Evolutionary conservation across 2,329 filamentous ascomycete species (phyloP), one percentile per base, ranked within the genome.

Genomic region (Coniella vitis): DNA sequence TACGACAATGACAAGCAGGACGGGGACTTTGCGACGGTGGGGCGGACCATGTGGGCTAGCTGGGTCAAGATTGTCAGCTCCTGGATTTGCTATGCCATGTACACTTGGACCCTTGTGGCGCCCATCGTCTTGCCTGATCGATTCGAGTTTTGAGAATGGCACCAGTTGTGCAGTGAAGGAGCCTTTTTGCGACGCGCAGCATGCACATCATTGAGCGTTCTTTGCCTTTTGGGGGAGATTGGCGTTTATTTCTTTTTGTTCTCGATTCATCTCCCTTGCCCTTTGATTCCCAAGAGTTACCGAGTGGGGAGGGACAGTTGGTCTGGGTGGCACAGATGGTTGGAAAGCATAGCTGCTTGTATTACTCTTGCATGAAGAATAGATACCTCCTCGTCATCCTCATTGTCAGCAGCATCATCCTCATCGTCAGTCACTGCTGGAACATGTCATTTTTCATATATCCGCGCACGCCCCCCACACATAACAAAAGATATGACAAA

Each of bases 41-140:
- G 93, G 17, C 78, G 93, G 51, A 97, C 91, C 4, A 95, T 97
- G 68, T 95, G 90, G 79, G 93, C 93, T 29, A 95, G 89, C 63
- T 98, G 94, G 93, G 90, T 96, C 58, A 98, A 98, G 81, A 97
- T 98, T 66, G 83, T 96, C 47, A 95, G 90, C 67, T 84, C 91
- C 16, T 98, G 93, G 93, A 84, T 93, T 47, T 98, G 93, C 71
- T 96, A 98, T 67, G 83, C 73, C 45, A 87, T 98, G 67, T 98
- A 97, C 63, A 79, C 83, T 22, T 98, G 93, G 93, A 95, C 88
- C 16, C 67, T 98, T 58, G 75, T 95, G 38, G 93, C 93, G 38
- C 93, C 93, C 3, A 76, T 94, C 34, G 68, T 94, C 38, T 66
- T 95, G 60, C 90, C 91, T 3, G 90, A 95, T 59, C 78, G 91